Evolutionary conservation across 352 stramenopile genomes (phyloP), one percentile per base, ranked within the genome.

Genomic region (Globisporangium ultimum): DNA sequence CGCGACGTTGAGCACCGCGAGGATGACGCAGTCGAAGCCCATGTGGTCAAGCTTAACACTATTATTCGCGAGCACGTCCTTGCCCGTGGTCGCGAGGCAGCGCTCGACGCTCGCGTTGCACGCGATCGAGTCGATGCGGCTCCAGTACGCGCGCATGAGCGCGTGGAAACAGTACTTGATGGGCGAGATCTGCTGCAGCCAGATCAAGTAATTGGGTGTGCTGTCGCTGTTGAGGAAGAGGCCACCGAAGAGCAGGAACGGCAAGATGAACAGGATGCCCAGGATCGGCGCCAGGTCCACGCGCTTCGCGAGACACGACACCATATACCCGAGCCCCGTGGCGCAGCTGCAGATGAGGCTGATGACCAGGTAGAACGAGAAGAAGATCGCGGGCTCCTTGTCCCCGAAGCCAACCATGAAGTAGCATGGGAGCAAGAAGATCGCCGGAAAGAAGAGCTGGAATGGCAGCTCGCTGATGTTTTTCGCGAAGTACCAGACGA

Each of bases 401-500:
- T 38, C 22, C 5, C 67, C 65, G 56, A 76, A 74, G 52, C 71
- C 71, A 11, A 79, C 50, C 61, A 79, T 67, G 53, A 76, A 79
- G 64, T 76, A 79, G 57, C 58, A 61, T 22, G 61, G 66, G 32
- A 72, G 3, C 18, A 78, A 40, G 55, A 72, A 74, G 34, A 75
- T 48, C 18, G 61, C 43, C 6, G 64, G 67, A 48, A 72, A 76
- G 41, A 73, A 59, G 47, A 78, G 41, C 57, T 75, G 70, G 45
- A 67, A 66, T 22, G 61, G 53, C 40, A 75, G 50, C 55, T 78
- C 70, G 52, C 64, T 74, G 55, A 73, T 8, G 60, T 72, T 78
- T 55, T 78, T 78, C 59, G 70, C 67, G 40, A 70, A 43, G 57
- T 75, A 78, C 70, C 70, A 78, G n/a, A 61, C 58, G 38, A 64